phyloP scores from a whole-genome alignment of 177 flowering plant genomes.

The Vitis hybrid region DNA sequence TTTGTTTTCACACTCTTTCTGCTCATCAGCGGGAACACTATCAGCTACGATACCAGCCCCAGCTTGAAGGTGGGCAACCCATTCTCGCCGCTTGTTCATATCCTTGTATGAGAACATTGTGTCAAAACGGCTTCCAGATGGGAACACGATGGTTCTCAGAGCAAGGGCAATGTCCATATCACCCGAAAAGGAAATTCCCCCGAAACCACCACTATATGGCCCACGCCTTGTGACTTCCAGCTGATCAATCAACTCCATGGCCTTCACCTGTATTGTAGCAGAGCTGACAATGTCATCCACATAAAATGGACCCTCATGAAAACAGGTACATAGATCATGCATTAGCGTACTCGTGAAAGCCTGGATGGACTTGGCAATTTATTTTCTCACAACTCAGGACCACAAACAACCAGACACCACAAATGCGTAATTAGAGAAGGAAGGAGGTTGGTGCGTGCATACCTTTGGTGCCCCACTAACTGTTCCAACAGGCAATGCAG shows the following conservation, averaged over 20 bases:
- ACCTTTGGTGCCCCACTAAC: conserved; percentile 99
- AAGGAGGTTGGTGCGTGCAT: background rate
- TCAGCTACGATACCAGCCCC: conserved; percentile 92
- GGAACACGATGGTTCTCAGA: conserved; percentile 84
- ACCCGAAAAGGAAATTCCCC: conserved; percentile 78
- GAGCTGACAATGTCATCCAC: background rate
- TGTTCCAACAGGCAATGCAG: conserved; percentile 97
- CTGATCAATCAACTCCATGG: conserved; percentile 87
- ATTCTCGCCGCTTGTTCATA: conserved; percentile 56
- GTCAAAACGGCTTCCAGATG: conserved; percentile 56
- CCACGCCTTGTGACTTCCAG: conserved; percentile 82
- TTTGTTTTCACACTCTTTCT: conserved; percentile 82
- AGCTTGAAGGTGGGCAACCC: conserved; percentile 92
- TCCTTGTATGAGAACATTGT: conserved; percentile 86
- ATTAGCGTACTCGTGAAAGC: too few relatives aligned
- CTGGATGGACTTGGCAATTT: background rate
- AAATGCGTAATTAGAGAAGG: background rate
- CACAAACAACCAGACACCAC: background rate
- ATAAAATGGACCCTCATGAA: background rate
- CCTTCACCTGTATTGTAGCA: conserved; percentile 68
- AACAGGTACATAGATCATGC: background rate
- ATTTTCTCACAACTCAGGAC: background rate
- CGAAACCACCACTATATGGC: conserved; percentile 94
- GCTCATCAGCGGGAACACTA: conserved; percentile 76
- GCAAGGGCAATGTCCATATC: conserved; percentile 93